Evolutionary conservation across 768 basidiomycete genomes (phyloP), one percentile per base, ranked within the genome.

Genomic region (Naganishia onofrii): DNA sequence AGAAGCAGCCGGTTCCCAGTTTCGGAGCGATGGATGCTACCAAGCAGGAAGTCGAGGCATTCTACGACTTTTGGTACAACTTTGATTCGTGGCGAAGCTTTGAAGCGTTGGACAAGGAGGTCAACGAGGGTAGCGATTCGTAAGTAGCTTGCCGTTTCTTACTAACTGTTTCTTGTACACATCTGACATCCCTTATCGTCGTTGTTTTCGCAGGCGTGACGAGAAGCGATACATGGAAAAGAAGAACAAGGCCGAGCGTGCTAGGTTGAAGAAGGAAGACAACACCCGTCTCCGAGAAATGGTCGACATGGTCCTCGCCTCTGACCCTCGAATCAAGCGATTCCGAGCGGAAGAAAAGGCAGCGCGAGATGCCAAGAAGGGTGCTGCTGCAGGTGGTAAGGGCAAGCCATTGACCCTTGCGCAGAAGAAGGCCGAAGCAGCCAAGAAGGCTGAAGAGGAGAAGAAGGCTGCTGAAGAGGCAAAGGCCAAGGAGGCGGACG

Each of bases 61-160:
- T 99, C 85, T 99, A 99, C 84, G 90, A 97, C 81, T 96, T 95
- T 82, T 99, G 93, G 93, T 98, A 99, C 85, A 95, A 94, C 85
- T 95, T 99, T 82, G 95, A 97, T 82, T 91, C 90, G 74, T 99
- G 95, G 95, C 85, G 95, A 76, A 91, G 89, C 81, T 99, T 97
- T 80, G 95, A 99, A 82, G 97, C 93, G 85, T 84, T 90, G 74
- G 95, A 99, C 84, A 98, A 99, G 85, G 95, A 99, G 81, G 90
- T 92, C 69, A 95, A 97, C 81, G 95, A 99, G 83, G 95, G 95
- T 13, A 92, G 90, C 72, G 95, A 98, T 80, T 91, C 86, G 92
- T 93, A 65, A 73, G 88, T 84, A 0, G 9, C 65, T 12, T 67
- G 26, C 13, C 42, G 42, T 0, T 63, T 57, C 7, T n/a, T 51